Evolutionary conservation across 208 protist species (phyloP), one percentile per base, ranked within the genome.

Genomic region (Wallacemonas sp.): DNA sequence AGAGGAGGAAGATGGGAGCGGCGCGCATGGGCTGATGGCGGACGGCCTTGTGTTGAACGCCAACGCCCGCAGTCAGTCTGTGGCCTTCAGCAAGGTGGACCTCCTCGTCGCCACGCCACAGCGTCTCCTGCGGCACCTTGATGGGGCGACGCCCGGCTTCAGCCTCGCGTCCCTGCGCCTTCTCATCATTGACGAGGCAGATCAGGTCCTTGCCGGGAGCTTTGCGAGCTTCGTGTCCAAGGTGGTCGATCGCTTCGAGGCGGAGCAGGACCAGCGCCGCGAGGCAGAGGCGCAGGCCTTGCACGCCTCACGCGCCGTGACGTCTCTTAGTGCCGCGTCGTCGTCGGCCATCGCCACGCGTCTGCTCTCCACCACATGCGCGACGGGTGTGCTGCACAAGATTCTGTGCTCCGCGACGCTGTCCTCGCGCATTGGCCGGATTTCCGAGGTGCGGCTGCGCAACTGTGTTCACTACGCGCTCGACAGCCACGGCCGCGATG

Each of bases 391-490:
- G 11, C 73, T 96, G 36, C 91, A 96, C 65, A 94, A 93, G 66
- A 78, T 96, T 30, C 68, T 96, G 1, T 96, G 91, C 72, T 93
- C 86, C n/a, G 91, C 91, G 1, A 94, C 91, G 5, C 85, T 96
- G n/a, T 92, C 88, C 34, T 84, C 88, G 3, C 88, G 88, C 47
- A 87, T 94, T 24, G 77, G 86, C 1, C 86, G 87, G 48, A 91
- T 92, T 29, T 88, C 84, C 2, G 81, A 96, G 47, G 79, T 96
- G 56, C 80, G 81, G 24, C 76, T 96, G 34, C 88, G 85, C 44
- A 96, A 96, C 75, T 94, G 86, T 38, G 84, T 78, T 6, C 85
- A 93, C 65, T 93, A 86, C 65, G 62, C 84, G 3, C 74, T 96
- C 14, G 83, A 90, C 68, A 93, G 78, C 66, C 72, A 83, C 74